These are phyloP conservation scores for Jacaranda mimosifolia DNA, from an alignment of 257 asterid genomes.

Conservation along the genomic window DNA sequence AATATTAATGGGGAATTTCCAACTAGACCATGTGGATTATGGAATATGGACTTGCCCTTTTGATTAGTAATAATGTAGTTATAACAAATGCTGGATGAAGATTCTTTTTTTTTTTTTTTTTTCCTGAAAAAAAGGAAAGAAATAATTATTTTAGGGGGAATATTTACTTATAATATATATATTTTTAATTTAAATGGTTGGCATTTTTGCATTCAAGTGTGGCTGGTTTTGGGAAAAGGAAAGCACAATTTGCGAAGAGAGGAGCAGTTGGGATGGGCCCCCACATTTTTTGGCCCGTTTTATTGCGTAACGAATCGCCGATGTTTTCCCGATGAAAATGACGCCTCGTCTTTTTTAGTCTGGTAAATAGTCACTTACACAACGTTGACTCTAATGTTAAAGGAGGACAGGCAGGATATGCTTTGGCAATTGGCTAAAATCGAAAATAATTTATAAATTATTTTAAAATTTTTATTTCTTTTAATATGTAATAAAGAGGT, in stretches of 20 bases:
- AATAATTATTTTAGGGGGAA: constrained; percentile 23
- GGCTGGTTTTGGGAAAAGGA: constrained; percentile 51
- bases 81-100: constrained; percentile 9
- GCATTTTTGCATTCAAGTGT: constrained; percentile 33
- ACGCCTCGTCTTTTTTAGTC: background rate
- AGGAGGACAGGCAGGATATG: background rate
- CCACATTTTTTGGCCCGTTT: constrained; percentile 51
- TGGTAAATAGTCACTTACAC: constrained; percentile 15
- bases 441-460: too few species aligned
- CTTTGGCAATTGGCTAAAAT: too few species aligned
- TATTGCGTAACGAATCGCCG: constrained; percentile 28
- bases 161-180: background rate
- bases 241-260: constrained; percentile 39
- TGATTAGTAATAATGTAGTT: background rate
- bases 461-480: too few species aligned
- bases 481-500: too few species aligned
- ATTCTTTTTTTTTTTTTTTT: constrained; percentile 3
- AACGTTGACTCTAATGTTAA: constrained; percentile 43
- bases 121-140: background rate
- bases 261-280: constrained; percentile 50
- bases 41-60: constrained; percentile 26
- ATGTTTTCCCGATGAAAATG: constrained; percentile 20
- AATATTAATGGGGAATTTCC: background rate
- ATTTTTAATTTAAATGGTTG: constrained; percentile 36
- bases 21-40: constrained; percentile 33